Evolutionary conservation across 129 eudicot species (phyloP).

Genomic region (Sambucus nigra): DNA sequence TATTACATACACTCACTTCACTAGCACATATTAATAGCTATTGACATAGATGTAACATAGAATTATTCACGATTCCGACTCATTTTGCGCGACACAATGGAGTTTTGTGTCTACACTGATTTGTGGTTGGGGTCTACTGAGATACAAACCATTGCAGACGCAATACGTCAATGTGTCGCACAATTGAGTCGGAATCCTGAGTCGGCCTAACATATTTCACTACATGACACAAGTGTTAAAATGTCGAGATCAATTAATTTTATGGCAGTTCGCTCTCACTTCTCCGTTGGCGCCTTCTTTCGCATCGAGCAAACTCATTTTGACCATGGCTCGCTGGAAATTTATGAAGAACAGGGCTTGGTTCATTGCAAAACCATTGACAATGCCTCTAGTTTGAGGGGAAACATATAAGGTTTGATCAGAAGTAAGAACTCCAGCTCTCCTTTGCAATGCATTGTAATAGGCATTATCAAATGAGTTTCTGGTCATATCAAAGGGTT

Average conservation of each 20-base stretch:
- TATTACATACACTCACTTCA: too few species aligned
- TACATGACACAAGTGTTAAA: too few species aligned
- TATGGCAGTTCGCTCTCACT: slow-evolving; percentile 55
- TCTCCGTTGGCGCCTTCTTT: slow-evolving; percentile 61
- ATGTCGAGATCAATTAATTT: slow-evolving; percentile 46
- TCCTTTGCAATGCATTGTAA: slow-evolving; percentile 39
- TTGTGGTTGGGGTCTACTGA: too few species aligned
- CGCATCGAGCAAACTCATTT: slow-evolving; percentile 80
- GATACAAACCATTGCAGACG: too few species aligned
- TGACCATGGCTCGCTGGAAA: slow-evolving; percentile 80
- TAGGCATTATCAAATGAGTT: slow-evolving; percentile 59
- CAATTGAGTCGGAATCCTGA: too few species aligned
- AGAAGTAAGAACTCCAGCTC: slow-evolving; percentile 53
- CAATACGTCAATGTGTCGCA: too few species aligned
- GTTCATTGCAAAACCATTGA: slow-evolving; percentile 62
- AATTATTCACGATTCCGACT: too few species aligned
- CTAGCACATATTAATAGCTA: too few species aligned
- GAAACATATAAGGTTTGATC: slow-evolving; percentile 62
- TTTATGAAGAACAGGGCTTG: slow-evolving; percentile 87
- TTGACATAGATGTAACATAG: too few species aligned
- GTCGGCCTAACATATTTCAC: too few species aligned
- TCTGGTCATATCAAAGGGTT: slow-evolving; percentile 58
- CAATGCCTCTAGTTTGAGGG: slow-evolving; percentile 48
- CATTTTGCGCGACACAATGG: too few species aligned
- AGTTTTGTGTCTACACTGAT: too few species aligned